Percentiles rank a stretch among this genome's conserved stretches.
Conservation (phyloP, 139 green algal species). For the Auxenochlorella protothecoides region DNA sequence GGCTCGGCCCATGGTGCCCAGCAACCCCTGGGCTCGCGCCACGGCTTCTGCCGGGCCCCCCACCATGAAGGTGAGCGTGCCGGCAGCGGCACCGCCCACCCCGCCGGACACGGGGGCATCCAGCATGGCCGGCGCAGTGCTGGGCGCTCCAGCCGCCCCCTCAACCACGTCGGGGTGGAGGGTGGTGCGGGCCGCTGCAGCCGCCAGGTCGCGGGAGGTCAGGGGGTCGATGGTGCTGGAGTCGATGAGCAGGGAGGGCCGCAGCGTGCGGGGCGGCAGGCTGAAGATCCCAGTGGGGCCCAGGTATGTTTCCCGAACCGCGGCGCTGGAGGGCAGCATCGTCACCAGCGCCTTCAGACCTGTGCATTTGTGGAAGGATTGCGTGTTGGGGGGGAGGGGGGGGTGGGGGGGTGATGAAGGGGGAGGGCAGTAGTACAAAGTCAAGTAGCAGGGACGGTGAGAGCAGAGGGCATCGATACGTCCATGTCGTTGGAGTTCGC, state of each 20-base stretch:
- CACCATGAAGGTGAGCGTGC: constrained; percentile 70
- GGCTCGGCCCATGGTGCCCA: constrained; percentile 47
- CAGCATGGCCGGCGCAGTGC: constrained; percentile 27
- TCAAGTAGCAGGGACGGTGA: too few species aligned
- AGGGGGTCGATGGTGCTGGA: constrained; percentile 43
- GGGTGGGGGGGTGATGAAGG: too few species aligned
- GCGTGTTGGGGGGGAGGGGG: too few species aligned
- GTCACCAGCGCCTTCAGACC: constrained; percentile 16
- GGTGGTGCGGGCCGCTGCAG: neutral
- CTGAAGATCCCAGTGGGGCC: constrained; percentile 13
- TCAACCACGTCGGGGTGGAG: constrained; percentile 18
- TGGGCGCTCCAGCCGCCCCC: constrained; percentile 28
- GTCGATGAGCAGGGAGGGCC: constrained; percentile 37
- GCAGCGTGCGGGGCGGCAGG: neutral
- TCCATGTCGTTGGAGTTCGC: too few species aligned
- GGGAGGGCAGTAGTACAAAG: too few species aligned
- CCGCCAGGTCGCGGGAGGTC: constrained; percentile 23
- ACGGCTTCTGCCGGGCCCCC: constrained; percentile 38
- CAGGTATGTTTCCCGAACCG: constrained; percentile 12
- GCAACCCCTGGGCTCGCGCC: constrained; percentile 27
- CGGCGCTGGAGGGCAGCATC: constrained; percentile 14
- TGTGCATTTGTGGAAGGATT: neutral
- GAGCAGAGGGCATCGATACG: too few species aligned
- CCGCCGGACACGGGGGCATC: constrained; percentile 57
- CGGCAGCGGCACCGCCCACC: constrained; percentile 43